A percentile compares a stretch with the other conserved stretches of the same genome.
phyloP scores from a whole-genome alignment of 495 filamentous ascomycete genomes.

The Jackrogersella multiformis region DNA sequence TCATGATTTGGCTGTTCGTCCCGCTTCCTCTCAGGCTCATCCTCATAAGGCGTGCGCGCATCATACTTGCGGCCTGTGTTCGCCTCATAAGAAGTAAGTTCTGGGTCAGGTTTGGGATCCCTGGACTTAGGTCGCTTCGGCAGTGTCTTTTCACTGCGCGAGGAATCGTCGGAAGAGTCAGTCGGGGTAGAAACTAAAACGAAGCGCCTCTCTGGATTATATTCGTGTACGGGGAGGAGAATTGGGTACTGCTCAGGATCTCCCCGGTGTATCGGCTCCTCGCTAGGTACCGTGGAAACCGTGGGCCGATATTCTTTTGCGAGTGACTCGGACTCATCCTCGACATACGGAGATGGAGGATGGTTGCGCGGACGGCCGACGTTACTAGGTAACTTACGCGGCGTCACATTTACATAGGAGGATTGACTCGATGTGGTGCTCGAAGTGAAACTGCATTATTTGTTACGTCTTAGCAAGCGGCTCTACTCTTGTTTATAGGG shows the following conservation, averaged over 20 bases:
- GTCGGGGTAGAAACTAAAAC: conserved; percentile 49
- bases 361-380: conserved; percentile 24
- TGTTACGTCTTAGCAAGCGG: conserved; percentile 25
- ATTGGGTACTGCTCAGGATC: conserved; percentile 56
- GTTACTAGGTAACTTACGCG: conserved; percentile 18
- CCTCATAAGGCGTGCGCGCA: conserved; percentile 36
- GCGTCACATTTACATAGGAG: conserved; percentile 28
- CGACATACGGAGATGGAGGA: conserved; percentile 55
- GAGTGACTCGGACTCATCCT: conserved; percentile 57
- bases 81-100: conserved; percentile 48
- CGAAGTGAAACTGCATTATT: conserved; percentile 23
- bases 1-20: conserved; percentile 34
- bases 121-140: conserved; percentile 33
- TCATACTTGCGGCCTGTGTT: conserved; percentile 55
- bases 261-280: conserved; percentile 55
- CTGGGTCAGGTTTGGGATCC: conserved; percentile 26
- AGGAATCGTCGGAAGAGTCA: conserved; percentile 38
- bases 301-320: conserved; percentile 53
- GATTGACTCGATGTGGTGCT: conserved; percentile 22
- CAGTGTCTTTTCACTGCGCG: conserved; percentile 16
- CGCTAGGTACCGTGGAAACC: conserved; percentile 41
- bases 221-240: conserved; percentile 51
- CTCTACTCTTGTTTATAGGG: not conserved
- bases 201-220: conserved; percentile 60
- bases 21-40: conserved; percentile 27